Evolutionary conservation across 1,139 yeast genomes (phyloP), one percentile per base, ranked within the genome.

Genomic region (Groenewaldozyma sp.): DNA sequence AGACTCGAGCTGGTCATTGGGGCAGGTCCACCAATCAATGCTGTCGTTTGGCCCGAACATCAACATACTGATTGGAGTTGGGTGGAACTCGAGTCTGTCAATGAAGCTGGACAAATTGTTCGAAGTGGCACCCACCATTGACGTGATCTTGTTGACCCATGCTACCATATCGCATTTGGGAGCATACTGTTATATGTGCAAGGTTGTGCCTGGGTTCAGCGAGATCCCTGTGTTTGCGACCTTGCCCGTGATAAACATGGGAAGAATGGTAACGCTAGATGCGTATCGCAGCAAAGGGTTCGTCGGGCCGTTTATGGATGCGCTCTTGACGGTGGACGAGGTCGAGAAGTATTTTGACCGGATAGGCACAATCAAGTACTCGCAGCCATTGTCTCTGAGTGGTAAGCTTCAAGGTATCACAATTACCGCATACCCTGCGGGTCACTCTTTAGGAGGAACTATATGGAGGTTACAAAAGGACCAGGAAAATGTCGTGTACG

Each of bases 371-470:
- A 64, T 91, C 39, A 91, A 88, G 53, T 87, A 80, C 55, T 75
- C 87, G 1, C 98, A 91, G 58, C 73, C 86, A 2, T 42, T 68
- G 62, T 41, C 48, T n/a, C 42, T 59, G 20, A 45, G 51, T 22
- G 54, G 52, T 1, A 70, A 68, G 40, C 68, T 74, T 40, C 82
- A 78, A 46, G 86, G 82, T 19, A 60, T 84, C 17, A 67, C 74
- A 1, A 64, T 88, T 13, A 80, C 95, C 0, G 94, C 97, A 0
- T 79, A 79, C 51, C 86, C 84, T 58, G 82, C 97, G 0, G 99
- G 99, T 1, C 95, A 86, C 56, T 71, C 94, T 0, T 69, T 93
- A 29, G 99, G 99, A 43, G 97, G 98, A 6, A 78, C 86, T 0
- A 73, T 82, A 41, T 91, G 97, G 97, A 65, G 81, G 34, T 63